Evolutionary conservation across 495 filamentous ascomycete species (phyloP).

Genomic region (Sordaria brevicollis): DNA sequence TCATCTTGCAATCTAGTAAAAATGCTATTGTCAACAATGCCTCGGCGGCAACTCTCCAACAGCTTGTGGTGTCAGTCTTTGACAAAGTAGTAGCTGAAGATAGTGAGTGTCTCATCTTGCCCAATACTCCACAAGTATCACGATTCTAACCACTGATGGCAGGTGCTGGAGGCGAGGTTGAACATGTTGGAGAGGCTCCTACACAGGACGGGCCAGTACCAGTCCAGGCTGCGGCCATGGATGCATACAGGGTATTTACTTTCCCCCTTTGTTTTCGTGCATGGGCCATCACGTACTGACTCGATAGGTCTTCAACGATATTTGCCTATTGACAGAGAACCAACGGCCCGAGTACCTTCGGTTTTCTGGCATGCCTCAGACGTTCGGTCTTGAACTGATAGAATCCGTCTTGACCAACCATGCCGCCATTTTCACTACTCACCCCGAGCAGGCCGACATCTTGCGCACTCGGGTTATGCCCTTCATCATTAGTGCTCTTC

Average conservation of each 20-base stretch:
- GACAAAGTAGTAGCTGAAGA: slow-evolving; percentile 84
- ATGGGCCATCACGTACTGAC: slow-evolving; percentile 10
- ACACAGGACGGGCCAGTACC: slow-evolving; percentile 50
- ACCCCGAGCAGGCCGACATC: slow-evolving; percentile 72
- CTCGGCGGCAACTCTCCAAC: slow-evolving; percentile 87
- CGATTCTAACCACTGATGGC: slow-evolving; percentile 4
- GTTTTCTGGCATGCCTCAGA: slow-evolving; percentile 62
- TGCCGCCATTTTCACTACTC: slow-evolving; percentile 62
- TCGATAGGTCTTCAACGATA: slow-evolving; percentile 66
- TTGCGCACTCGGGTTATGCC: slow-evolving; percentile 76
- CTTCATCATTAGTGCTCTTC: slow-evolving; percentile 64
- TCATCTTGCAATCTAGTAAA: slow-evolving; percentile 79
- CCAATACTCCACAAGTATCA: neutral
- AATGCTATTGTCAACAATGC: slow-evolving; percentile 88
- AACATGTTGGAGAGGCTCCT: slow-evolving; percentile 49
- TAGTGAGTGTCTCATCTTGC: slow-evolving; percentile 33
- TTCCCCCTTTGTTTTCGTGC: neutral
- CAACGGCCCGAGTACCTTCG: slow-evolving; percentile 70
- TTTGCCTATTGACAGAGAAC: slow-evolving; percentile 79
- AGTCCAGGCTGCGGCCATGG: slow-evolving; percentile 66
- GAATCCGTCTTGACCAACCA: slow-evolving; percentile 83
- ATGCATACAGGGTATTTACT: slow-evolving; percentile 61
- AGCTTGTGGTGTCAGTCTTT: slow-evolving; percentile 84
- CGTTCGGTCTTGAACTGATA: slow-evolving; percentile 81
- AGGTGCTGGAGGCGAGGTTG: slow-evolving; percentile 38